Base-by-base conservation (phyloP, 2,329 filamentous ascomycete genomes). In the Cadophora sp. region DNA sequence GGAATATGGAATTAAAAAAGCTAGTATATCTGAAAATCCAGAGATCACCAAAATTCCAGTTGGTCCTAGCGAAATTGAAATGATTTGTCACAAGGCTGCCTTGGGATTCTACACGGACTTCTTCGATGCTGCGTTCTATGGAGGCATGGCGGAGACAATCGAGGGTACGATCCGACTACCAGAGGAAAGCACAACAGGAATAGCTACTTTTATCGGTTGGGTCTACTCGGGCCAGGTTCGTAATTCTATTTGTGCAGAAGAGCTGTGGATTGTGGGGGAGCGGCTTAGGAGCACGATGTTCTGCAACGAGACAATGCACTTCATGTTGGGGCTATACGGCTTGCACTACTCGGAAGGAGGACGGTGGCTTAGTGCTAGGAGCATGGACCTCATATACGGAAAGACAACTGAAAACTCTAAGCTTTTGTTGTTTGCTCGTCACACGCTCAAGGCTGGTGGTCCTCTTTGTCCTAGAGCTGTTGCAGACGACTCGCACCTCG, bases 101-200 rank as follows among this genome's bases (percentile, higher is more conserved):
- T 26, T 68, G 4, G 56, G 43, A 2, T 62, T 65, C 19, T 34
- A 62, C 34, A 65, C 62, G 1, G 48, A 62, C 5, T 68, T 51
- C 56, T 68, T 68, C 40, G 56, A 68, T 50, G 62, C 40, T 5
- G 55, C 61, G 1, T 48, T 59, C 7, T 65, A 60, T 46, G 40
- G 40, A 24, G 37, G 55, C 6, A 26, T 60, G 22, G 12, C 9
- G 11, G 27, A 65, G 31, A 26, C 50, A 5, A 24, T 4, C 8
- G 37, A 37, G 6, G 19, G n/a, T 1, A n/a, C 22, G 12, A 58
- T 64, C 22, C 34, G 43, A 14, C 22, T 66, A 24, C 64, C 56
- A 27, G 56, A 66, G 6, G 27, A 51, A 4, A 61, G 4, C 12
- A 19, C 5, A 3, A 3, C 8, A 1, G 22, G 5, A 14, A 31